These are phyloP conservation scores for Eucalyptus microcorys DNA, from an alignment of 345 rosid species.

Conservation along the genomic window DNA sequence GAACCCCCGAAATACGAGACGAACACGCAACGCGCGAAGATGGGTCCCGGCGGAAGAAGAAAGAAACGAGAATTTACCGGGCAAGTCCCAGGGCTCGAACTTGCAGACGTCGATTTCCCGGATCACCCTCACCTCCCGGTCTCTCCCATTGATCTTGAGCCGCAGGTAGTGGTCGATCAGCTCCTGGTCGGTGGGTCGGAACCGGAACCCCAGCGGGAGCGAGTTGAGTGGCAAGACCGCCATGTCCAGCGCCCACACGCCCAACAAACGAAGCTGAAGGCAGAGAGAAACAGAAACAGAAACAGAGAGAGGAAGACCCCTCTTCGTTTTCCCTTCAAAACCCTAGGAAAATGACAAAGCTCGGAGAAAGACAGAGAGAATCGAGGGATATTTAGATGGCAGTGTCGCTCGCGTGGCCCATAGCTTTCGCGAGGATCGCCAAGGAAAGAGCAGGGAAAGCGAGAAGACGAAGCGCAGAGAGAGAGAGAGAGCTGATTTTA, in stretches of 20 bases:
- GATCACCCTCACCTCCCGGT: slow-evolving; percentile 47
- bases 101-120: slow-evolving; percentile 80
- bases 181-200: slow-evolving; percentile 88
- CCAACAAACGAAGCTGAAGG: background rate
- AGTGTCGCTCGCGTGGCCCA: background rate
- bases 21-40: background rate
- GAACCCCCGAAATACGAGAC: background rate
- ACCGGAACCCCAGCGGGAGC: slow-evolving; percentile 76
- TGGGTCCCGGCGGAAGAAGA: background rate
- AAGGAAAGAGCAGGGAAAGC: background rate
- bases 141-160: slow-evolving; percentile 59
- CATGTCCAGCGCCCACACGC: slow-evolving; percentile 1
- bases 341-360: background rate
- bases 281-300: background rate
- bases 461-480: background rate
- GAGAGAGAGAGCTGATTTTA: background rate
- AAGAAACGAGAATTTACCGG: slow-evolving; percentile 22
- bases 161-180: slow-evolving; percentile 58
- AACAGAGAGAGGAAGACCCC: background rate
- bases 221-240: slow-evolving; percentile 35
- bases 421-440: background rate
- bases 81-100: slow-evolving; percentile 96
- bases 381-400: background rate
- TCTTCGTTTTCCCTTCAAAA: background rate
- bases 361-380: background rate